Base-by-base conservation (phyloP, 345 rosid genomes). In the Barbarea vulgaris region DNA sequence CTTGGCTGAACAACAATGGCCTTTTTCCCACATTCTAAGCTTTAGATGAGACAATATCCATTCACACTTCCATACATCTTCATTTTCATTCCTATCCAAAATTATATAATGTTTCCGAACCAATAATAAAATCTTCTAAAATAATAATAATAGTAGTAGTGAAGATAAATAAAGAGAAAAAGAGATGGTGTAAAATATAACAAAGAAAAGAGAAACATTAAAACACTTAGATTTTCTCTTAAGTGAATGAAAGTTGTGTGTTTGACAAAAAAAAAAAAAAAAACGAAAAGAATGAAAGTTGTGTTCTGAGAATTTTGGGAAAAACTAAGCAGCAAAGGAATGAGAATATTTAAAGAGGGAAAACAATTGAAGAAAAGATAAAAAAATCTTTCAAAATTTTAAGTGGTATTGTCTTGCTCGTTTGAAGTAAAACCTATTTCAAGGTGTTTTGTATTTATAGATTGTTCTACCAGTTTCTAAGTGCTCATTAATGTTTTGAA, bases 1-100 rank as follows among this genome's bases (percentile, higher is more conserved):
- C 60, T 71, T 71, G 75, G 76, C 76, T 71, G 14, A 60, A 36
- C 39, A 59, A 71, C 60, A 71, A 48, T 71, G 68, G 39, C 68
- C 19, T 48, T 47, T 59, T 71, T 17, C 75, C 50, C 68, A 59
- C 68, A 71, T 71, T 59, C 60, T 22, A 71, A 58, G 60, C 76
- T 25, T 60, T 48, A 21, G 60, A 71, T 60, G 68, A 71, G 27
- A 48, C 8, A 24, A 47, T 46, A 47, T 46, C 27, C 13, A 21
- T 34, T 41, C 31, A 12, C 42, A 55, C 55, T 17, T 8, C 42
- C 31, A 41, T 37, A n/a, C 19, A 69, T 36, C 21, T 68, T 68
- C 73, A 55, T 47, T 6, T 11, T 31, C 28, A 50, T 31, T 66
- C 31, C 3, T 18, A 47, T 65, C 13, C 27, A 47, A 12, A 24